A percentile compares a stretch with the other conserved stretches of the same genome.
phyloP scores from a whole-genome alignment of 23 red algal genomes.

The Gracilaria domingensis region DNA sequence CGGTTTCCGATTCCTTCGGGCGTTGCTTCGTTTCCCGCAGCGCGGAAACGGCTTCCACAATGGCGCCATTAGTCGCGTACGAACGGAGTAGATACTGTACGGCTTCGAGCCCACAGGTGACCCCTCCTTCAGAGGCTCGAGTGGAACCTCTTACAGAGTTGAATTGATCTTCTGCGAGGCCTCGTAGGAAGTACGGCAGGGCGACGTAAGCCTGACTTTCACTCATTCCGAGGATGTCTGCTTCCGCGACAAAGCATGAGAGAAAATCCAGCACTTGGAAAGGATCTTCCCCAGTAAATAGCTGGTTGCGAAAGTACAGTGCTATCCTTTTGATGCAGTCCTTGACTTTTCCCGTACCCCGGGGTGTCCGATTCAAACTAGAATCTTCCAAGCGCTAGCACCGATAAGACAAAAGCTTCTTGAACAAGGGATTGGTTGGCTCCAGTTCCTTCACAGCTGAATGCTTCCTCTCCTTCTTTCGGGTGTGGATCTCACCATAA shows the following conservation, averaged over 20 bases:
- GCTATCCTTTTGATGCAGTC: constrained; percentile 18
- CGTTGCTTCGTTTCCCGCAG: too few relatives aligned
- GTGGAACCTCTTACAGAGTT: neutral
- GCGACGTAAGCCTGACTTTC: neutral
- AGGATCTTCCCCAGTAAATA: neutral
- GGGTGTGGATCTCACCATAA: neutral
- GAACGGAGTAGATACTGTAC: too few relatives aligned
- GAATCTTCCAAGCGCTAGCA: constrained; percentile 20
- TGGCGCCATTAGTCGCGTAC: too few relatives aligned
- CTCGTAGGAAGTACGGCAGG: neutral
- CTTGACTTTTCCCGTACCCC: neutral
- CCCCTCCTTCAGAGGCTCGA: neutral
- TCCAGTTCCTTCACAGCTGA: constrained; percentile 15
- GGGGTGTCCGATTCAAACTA: neutral
- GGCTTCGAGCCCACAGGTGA: too few relatives aligned
- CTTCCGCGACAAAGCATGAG: neutral
- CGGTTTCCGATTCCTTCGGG: too few relatives aligned
- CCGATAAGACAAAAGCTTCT: constrained; percentile 14
- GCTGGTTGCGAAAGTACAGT: neutral
- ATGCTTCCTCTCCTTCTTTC: neutral
- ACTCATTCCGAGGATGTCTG: neutral
- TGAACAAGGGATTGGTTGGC: constrained; percentile 15
- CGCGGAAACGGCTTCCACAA: too few relatives aligned
- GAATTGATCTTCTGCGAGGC: neutral
- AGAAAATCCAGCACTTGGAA: constrained; percentile 9